Percentiles rank a stretch among this genome's conserved stretches.
Conservation (phyloP, 768 basidiomycete genomes). For the Suillus cothurnatus region DNA sequence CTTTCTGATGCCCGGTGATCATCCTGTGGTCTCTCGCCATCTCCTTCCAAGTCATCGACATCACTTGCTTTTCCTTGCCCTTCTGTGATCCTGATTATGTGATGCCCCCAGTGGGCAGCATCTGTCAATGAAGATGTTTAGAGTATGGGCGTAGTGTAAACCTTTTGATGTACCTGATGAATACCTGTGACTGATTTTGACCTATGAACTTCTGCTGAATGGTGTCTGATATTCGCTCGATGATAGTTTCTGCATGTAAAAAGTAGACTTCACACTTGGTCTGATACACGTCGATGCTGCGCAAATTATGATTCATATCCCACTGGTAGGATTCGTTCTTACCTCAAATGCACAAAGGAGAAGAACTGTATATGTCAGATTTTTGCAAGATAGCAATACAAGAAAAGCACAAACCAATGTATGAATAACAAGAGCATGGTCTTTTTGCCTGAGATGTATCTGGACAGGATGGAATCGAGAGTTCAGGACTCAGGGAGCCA, state of each 20-base stretch:
- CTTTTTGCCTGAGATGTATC: constrained; percentile 71
- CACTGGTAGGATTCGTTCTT: not conserved
- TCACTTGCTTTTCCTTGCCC: constrained; percentile 40
- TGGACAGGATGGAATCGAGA: constrained; percentile 76
- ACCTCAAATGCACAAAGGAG: constrained; percentile 96
- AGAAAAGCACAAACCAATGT: constrained; percentile 50
- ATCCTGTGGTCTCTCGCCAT: constrained; percentile 28
- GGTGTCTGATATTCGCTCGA: constrained; percentile 70
- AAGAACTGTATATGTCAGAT: constrained; percentile 67
- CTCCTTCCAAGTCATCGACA: constrained; percentile 36
- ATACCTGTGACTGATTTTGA: constrained; percentile 64
- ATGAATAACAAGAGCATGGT: constrained; percentile 89
- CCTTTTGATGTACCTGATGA: constrained; percentile 56
- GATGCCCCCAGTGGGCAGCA: constrained; percentile 57
- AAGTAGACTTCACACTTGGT: constrained; percentile 98
- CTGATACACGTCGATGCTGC: constrained; percentile 86
- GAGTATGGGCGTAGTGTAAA: not conserved
- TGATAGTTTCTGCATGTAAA: constrained; percentile 85
- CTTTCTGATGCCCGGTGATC: constrained; percentile 27
- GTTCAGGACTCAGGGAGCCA: constrained; percentile 72
- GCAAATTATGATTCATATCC: not conserved
- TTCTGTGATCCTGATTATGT: constrained; percentile 27
- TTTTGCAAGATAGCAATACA: not conserved
- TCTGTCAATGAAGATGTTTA: constrained; percentile 40
- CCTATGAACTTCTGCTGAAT: constrained; percentile 67